Conservation (phyloP, 2,329 filamentous ascomycete genomes). For the Aspergillus oerlinghausenensis region DNA sequence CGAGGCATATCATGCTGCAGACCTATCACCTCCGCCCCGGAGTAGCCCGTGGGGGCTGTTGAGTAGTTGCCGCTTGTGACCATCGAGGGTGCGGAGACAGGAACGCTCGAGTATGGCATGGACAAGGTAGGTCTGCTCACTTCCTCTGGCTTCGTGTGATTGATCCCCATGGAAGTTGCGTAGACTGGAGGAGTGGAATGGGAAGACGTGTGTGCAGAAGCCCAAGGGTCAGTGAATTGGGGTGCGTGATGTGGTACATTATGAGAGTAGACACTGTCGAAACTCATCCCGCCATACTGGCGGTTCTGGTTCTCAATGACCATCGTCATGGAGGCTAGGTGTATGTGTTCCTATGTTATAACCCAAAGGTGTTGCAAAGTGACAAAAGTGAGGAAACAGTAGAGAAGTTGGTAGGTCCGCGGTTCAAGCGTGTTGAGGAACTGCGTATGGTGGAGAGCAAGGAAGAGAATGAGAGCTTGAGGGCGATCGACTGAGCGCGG, state of each 20-base stretch:
- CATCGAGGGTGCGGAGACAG: conserved; percentile 69
- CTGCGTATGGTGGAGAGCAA: neutral
- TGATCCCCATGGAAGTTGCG: conserved; percentile 57
- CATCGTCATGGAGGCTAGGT: conserved; percentile 73
- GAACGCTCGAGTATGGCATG: conserved; percentile 68
- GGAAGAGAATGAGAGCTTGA: neutral
- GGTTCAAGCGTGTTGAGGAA: neutral
- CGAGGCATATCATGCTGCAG: conserved; percentile 73
- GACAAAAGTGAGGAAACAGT: neutral
- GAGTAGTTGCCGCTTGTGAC: conserved; percentile 63
- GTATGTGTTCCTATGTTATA: conserved; percentile 2
- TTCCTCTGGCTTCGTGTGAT: conserved; percentile 56
- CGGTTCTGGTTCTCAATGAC: conserved; percentile 86
- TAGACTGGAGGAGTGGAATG: conserved; percentile 60
- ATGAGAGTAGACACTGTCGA: conserved; percentile 70
- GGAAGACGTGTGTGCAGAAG: conserved; percentile 53
- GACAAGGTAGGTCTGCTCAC: conserved; percentile 56
- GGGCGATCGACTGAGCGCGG: neutral
- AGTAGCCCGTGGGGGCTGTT: conserved; percentile 51
- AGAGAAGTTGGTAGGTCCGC: neutral
- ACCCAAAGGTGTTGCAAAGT: neutral
- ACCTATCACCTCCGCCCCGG: conserved; percentile 63
- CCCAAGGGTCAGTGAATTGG: conserved; percentile 90
- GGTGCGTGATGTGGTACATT: conserved; percentile 57
- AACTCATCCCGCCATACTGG: conserved; percentile 72